phyloP scores from a whole-genome alignment of 176 grass and related monocot species.

The Rhipidocladum racemiflorum region DNA sequence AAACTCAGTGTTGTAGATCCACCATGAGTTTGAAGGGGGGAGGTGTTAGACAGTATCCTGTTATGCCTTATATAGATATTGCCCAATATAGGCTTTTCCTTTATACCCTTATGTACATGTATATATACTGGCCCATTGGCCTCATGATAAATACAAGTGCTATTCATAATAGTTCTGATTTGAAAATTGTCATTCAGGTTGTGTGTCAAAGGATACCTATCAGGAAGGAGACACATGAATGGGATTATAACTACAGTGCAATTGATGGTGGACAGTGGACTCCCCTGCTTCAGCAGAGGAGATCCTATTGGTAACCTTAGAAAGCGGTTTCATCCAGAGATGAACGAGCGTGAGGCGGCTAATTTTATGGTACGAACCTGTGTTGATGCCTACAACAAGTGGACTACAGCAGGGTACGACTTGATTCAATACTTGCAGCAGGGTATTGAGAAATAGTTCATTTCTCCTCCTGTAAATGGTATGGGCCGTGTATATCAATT shows the following conservation, averaged over 20 bases:
- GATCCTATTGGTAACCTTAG: constrained; percentile 86
- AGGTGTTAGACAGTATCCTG: too few species aligned
- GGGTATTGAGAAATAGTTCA: constrained; percentile 91
- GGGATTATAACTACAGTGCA: constrained; percentile 89
- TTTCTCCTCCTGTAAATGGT: constrained; percentile 46
- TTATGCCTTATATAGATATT: too few species aligned
- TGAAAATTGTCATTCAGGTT: constrained; percentile 48
- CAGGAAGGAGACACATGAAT: constrained; percentile 87
- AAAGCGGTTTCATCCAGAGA: constrained; percentile 96
- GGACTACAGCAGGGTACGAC: constrained; percentile 96
- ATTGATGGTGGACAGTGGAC: constrained; percentile 89
- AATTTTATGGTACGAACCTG: constrained; percentile 97
- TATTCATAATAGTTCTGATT: too few species aligned
- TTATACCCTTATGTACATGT: too few species aligned
- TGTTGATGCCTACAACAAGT: constrained; percentile 95
- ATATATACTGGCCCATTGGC: too few species aligned
- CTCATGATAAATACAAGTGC: too few species aligned
- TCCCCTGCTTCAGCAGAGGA: constrained; percentile 96
- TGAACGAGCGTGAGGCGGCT: constrained; percentile 91
- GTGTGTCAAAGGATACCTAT: constrained; percentile 97
- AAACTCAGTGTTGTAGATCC: too few species aligned
- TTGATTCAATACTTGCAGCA: constrained; percentile 99
- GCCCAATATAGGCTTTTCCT: too few species aligned
- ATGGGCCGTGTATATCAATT: constrained; percentile 46
- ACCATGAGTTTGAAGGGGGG: too few species aligned